A percentile compares a stretch with the other conserved stretches of the same genome.
phyloP scores from a whole-genome alignment of 768 basidiomycete species.

The Termitomyces sp. region DNA sequence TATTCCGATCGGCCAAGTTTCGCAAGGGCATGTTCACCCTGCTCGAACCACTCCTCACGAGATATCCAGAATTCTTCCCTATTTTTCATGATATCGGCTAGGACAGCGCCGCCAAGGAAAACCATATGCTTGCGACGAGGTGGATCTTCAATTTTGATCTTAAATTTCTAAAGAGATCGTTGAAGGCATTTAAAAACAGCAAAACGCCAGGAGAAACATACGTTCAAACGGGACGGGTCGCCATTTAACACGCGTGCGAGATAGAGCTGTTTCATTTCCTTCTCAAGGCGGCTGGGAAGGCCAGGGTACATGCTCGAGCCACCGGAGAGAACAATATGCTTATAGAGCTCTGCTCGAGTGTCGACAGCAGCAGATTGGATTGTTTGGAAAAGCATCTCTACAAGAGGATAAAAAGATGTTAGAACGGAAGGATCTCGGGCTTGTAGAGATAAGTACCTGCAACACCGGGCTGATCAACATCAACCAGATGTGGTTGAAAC shows the following conservation, averaged over 20 bases:
- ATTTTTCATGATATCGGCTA: slow-evolving; percentile 97
- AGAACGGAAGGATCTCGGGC: background rate
- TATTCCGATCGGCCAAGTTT: slow-evolving; percentile 69
- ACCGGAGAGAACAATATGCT: slow-evolving; percentile 95
- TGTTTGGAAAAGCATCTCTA: slow-evolving; percentile 95
- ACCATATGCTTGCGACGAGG: slow-evolving; percentile 99
- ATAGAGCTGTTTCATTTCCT: slow-evolving; percentile 99
- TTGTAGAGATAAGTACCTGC: slow-evolving; percentile 53
- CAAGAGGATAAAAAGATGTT: background rate
- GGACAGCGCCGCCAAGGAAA: slow-evolving; percentile 96
- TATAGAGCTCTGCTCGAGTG: slow-evolving; percentile 87
- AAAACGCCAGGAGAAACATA: slow-evolving; percentile 33
- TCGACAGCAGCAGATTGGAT: slow-evolving; percentile 92
- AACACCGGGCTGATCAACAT: slow-evolving; percentile 94
- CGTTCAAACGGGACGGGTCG: slow-evolving; percentile 80
- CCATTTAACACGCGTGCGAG: slow-evolving; percentile 83
- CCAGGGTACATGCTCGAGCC: slow-evolving; percentile 99
- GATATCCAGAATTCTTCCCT: slow-evolving; percentile 95
- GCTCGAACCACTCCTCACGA: slow-evolving; percentile 92
- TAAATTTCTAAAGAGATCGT: slow-evolving; percentile 77
- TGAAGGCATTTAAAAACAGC: background rate
- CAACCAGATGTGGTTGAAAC: slow-evolving; percentile 99
- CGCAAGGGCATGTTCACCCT: slow-evolving; percentile 75
- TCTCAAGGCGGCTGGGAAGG: slow-evolving; percentile 92
- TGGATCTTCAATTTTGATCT: slow-evolving; percentile 97